Conservation (phyloP, 768 basidiomycete genomes). For the Crassisporium funariophilum region DNA sequence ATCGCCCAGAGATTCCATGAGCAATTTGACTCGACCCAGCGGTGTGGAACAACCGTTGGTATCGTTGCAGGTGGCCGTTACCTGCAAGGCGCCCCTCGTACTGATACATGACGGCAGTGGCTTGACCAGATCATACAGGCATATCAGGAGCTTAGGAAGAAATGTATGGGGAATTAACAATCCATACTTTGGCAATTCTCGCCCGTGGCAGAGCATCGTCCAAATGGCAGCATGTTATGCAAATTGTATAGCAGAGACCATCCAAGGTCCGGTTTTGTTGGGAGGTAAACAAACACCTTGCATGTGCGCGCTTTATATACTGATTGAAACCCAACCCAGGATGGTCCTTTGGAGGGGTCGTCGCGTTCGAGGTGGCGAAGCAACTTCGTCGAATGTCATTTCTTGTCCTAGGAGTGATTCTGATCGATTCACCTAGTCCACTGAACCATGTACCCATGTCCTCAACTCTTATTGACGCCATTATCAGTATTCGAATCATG, state of each 20-base stretch:
- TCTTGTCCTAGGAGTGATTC: constrained; percentile 54
- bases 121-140: constrained; percentile 50
- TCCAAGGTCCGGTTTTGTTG: constrained; percentile 45
- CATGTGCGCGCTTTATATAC: not conserved
- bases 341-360: constrained; percentile 80
- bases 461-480: constrained; percentile 49
- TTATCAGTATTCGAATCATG: constrained; percentile 30
- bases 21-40: no score
- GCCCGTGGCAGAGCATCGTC: constrained; percentile 48
- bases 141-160: constrained; percentile 48
- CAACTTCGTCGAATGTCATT: constrained; percentile 43
- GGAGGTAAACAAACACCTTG: constrained; percentile 50
- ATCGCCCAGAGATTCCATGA: no score
- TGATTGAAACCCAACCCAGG: constrained; percentile 39
- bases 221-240: constrained; percentile 60
- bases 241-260: constrained; percentile 36
- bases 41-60: constrained; percentile 7
- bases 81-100: constrained; percentile 46
- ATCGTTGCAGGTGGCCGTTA: constrained; percentile 35
- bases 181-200: constrained; percentile 46
- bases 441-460: constrained; percentile 53
- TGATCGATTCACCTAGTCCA: constrained; percentile 71
- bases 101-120: constrained; percentile 80
- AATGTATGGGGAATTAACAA: constrained; percentile 65
- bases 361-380: constrained; percentile 64